These are phyloP conservation scores for Pseudogymnoascus sp. DNA, from an alignment of 2,329 filamentous ascomycete species.

Conservation along the genomic window DNA sequence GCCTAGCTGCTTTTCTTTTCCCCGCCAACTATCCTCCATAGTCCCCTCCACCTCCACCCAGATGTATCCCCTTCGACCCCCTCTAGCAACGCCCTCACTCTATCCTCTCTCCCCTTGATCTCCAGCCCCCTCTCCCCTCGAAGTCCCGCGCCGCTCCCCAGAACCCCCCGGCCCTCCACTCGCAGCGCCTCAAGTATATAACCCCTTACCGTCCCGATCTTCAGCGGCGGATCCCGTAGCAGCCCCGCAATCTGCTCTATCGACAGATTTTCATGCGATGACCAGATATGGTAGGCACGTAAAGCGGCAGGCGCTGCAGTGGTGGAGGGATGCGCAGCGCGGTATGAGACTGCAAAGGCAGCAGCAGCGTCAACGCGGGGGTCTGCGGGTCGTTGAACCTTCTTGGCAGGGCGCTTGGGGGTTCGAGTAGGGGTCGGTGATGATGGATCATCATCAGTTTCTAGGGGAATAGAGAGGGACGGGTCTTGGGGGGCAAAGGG, in stretches of 20 bases:
- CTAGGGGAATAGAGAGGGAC: slow-evolving; percentile 22
- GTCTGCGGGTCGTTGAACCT: not conserved
- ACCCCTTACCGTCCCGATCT: slow-evolving; percentile 44
- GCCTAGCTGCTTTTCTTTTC: not conserved
- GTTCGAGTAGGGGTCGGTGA: not conserved
- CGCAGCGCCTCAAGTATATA: slow-evolving; percentile 54
- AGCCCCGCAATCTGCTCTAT: slow-evolving; percentile 45
- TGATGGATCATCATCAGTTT: slow-evolving; percentile 12
- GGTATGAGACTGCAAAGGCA: slow-evolving; percentile 18
- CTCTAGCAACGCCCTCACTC: slow-evolving; percentile 41
- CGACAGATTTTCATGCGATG: slow-evolving; percentile 41
- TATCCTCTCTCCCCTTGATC: slow-evolving; percentile 41
- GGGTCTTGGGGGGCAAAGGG: slow-evolving; percentile 16
- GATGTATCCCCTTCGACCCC: not conserved
- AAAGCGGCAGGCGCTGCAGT: slow-evolving; percentile 31
- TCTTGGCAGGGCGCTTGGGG: slow-evolving; percentile 9
- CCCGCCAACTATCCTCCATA: slow-evolving; percentile 4
- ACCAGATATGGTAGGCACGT: slow-evolving; percentile 60
- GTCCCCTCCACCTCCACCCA: not conserved
- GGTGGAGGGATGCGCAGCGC: slow-evolving; percentile 12
- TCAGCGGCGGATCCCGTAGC: slow-evolving; percentile 54
- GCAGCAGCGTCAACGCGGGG: slow-evolving; percentile 22
- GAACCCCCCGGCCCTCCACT: slow-evolving; percentile 31
- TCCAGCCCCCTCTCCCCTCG: slow-evolving; percentile 11
- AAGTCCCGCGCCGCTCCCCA: slow-evolving; percentile 8